Evolutionary conservation across 1,139 yeast species (phyloP), one percentile per base, ranked within the genome.

Genomic region (Debaryomyces coudertii): DNA sequence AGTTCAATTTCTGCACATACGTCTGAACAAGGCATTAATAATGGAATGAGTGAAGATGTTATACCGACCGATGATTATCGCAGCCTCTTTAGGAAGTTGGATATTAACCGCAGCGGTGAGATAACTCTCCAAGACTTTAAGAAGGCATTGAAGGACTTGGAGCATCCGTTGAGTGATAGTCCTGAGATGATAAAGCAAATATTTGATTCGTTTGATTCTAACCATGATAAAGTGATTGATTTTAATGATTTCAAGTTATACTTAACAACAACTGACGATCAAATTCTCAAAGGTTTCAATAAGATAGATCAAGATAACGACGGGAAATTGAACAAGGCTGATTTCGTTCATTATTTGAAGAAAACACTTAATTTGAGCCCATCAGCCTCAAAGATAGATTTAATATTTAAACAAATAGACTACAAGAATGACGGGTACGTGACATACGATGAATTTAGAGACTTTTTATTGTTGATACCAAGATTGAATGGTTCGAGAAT

Each of bases 391-490:
- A 81, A 82, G 52, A 72, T 87, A 36, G 82, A 81, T 47, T 63
- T 69, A 15, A 80, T 92, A 47, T 85, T 87, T 63, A 67, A 75
- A 31, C 80, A 77, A 42, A 72, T 87, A 38, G 93, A 86, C 60
- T 66, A 69, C 36, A 76, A 81, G 47, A 69, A 78, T 46, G 85
- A 84, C 51, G 93, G 95, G 1, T 80, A 73, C 54, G 84, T 93
- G 35, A 85, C 95, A 0, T 87, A 82, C 58, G 90, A 90, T 47
- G 95, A 93, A 57, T 93, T 95, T 80, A 75, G 95, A 53, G 87
- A 87, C 54, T 88, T 88, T 47, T 67, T 93, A 36, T 64, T 92
- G 41, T 80, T 93, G 53, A 85, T 92, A 71, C 99, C 99, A 3
- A 71, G 93, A 46, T 65, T 81, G 33, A 71, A 78, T 46, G 89